phyloP scores from a whole-genome alignment of 192 early-diverging fungal species.

The Piromyces finnis region DNA sequence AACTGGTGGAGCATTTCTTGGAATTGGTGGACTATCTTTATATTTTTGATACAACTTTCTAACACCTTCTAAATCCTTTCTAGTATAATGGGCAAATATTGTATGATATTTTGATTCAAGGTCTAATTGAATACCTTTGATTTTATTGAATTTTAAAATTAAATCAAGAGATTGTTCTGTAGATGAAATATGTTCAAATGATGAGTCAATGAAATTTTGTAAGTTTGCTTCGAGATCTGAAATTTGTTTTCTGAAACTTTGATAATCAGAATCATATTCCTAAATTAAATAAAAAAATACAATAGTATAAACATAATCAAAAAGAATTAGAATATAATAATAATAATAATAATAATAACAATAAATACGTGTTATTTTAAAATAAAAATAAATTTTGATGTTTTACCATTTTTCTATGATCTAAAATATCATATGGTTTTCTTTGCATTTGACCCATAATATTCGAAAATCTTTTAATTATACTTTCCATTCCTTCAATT shows the following conservation, averaged over 20 bases:
- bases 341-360: no score
- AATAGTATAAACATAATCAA: no score
- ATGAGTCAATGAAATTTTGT: slow-evolving; percentile 43
- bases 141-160: slow-evolving; percentile 34
- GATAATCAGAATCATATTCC: slow-evolving; percentile 48
- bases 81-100: slow-evolving; percentile 37
- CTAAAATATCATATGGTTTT: slow-evolving; percentile 48
- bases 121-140: slow-evolving; percentile 44
- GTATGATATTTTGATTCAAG: slow-evolving; percentile 46
- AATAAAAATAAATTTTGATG: no score
- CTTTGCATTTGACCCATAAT: slow-evolving; percentile 41
- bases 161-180: slow-evolving; percentile 42
- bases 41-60: slow-evolving; percentile 41
- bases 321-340: no score
- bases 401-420: slow-evolving; percentile 36
- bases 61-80: slow-evolving; percentile 37
- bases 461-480: slow-evolving; percentile 39
- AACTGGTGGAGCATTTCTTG: slow-evolving; percentile 38
- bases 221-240: slow-evolving; percentile 33
- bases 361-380: no score
- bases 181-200: slow-evolving; percentile 35
- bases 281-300: neutral
- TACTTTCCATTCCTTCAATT: slow-evolving; percentile 40
- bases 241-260: slow-evolving; percentile 44
- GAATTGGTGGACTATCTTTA: slow-evolving; percentile 38